phyloP scores from a whole-genome alignment of 2,329 filamentous ascomycete species.

The Fusarium solani-melongenae region DNA sequence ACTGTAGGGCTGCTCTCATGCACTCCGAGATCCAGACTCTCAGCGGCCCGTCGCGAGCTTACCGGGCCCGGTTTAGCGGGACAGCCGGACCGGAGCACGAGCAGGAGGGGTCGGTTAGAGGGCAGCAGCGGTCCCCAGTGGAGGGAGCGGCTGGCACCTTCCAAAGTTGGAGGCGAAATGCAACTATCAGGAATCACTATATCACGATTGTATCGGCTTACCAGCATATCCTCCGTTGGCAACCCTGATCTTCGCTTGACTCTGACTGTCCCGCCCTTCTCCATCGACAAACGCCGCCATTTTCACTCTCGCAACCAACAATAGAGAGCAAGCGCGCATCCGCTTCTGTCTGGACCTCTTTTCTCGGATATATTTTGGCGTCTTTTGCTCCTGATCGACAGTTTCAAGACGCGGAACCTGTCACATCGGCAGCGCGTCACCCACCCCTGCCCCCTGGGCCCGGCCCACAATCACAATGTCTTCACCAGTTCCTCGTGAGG shows the following conservation, averaged over 20 bases:
- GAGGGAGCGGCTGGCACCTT: background rate
- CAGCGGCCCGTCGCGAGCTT: background rate
- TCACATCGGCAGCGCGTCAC: background rate
- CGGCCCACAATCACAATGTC: background rate
- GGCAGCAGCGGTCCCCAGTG: background rate
- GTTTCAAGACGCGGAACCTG: background rate
- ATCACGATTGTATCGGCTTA: background rate
- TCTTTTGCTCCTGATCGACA: background rate
- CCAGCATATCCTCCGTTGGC: background rate
- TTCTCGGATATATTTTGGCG: background rate
- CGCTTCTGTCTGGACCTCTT: background rate
- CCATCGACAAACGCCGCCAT: background rate
- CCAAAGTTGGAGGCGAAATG: background rate
- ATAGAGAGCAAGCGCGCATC: background rate
- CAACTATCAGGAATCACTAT: background rate
- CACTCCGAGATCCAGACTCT: background rate
- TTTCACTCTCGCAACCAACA: background rate
- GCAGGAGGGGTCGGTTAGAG: background rate
- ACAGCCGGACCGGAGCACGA: background rate
- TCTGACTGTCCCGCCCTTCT: background rate
- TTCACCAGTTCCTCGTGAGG: conserved; percentile 3
- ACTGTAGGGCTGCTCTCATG: background rate
- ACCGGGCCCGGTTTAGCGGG: background rate
- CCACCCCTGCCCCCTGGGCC: background rate
- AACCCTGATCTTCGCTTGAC: background rate